Conservation (phyloP, 179 eudicot genomes). For the Gypsophila paniculata region DNA sequence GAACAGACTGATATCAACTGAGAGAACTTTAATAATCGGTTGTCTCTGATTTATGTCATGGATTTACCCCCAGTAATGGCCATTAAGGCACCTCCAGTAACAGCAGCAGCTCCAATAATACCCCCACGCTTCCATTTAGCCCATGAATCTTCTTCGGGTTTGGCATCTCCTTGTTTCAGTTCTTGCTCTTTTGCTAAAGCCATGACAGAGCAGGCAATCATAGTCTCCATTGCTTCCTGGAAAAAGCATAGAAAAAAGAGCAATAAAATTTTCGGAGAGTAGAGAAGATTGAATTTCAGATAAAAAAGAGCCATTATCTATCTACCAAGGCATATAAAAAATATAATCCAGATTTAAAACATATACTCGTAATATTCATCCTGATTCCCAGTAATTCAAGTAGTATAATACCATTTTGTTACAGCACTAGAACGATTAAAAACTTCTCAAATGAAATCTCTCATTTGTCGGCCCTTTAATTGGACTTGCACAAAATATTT, state of each 20-base stretch:
- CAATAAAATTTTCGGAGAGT: background rate
- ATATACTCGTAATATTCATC: background rate
- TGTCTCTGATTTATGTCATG: background rate
- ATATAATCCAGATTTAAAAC: slow-evolving; percentile 1
- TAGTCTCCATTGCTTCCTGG: slow-evolving; percentile 89
- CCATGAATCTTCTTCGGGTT: slow-evolving; percentile 54
- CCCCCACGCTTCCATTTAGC: slow-evolving; percentile 89
- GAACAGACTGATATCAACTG: slow-evolving; percentile 5
- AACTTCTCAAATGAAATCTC: background rate
- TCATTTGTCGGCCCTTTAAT: background rate
- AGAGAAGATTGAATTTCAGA: background rate
- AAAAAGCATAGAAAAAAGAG: slow-evolving; percentile 5
- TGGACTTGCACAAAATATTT: background rate
- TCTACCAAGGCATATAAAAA: background rate
- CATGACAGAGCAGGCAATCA: slow-evolving; percentile 92
- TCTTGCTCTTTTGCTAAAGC: slow-evolving; percentile 66
- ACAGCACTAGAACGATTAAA: background rate
- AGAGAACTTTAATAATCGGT: background rate
- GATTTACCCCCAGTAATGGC: slow-evolving; percentile 83
- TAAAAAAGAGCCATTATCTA: background rate
- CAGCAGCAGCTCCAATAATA: slow-evolving; percentile 94
- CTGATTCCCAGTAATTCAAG: slow-evolving; percentile 11
- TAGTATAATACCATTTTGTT: background rate
- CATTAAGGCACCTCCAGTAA: slow-evolving; percentile 93
- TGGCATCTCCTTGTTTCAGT: slow-evolving; percentile 43